Evolutionary conservation across 2,329 filamentous ascomycete species (phyloP).

Genomic region (Fusarium tjaetaba): DNA sequence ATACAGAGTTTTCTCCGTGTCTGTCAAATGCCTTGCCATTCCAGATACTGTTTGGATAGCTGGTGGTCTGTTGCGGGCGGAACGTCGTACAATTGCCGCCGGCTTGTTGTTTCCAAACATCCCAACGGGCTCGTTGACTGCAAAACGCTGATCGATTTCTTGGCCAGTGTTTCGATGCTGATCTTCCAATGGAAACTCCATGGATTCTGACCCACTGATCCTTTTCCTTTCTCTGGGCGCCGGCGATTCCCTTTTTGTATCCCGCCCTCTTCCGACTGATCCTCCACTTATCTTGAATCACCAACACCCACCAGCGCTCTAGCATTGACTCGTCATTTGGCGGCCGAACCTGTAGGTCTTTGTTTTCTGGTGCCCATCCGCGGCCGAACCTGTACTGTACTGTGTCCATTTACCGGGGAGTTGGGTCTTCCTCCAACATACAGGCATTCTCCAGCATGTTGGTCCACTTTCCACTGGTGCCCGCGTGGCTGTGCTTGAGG

Average conservation of each 20-base stretch:
- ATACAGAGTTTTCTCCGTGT: slow-evolving; percentile 33
- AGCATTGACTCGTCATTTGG: slow-evolving; percentile 28
- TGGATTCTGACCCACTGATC: slow-evolving; percentile 23
- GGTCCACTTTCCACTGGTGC: slow-evolving; percentile 98
- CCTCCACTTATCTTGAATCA: slow-evolving; percentile 29
- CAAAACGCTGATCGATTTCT: slow-evolving; percentile 17
- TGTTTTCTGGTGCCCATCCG: slow-evolving; percentile 6
- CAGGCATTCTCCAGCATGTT: slow-evolving; percentile 97
- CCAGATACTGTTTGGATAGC: slow-evolving; percentile 16
- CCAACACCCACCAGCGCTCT: slow-evolving; percentile 28
- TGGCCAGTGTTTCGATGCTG: slow-evolving; percentile 5
- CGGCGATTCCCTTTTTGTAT: slow-evolving; percentile 22
- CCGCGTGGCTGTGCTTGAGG: slow-evolving; percentile 95
- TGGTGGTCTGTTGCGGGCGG: slow-evolving; percentile 11
- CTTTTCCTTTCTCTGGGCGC: neutral
- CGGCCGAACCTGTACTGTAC: slow-evolving; percentile 5
- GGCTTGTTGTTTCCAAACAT: slow-evolving; percentile 20
- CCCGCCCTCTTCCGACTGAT: slow-evolving; percentile 33
- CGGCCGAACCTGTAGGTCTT: slow-evolving; percentile 18
- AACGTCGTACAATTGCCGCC: slow-evolving; percentile 15
- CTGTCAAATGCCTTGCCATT: slow-evolving; percentile 23
- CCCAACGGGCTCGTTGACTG: slow-evolving; percentile 1
- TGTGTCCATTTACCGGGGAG: slow-evolving; percentile 43
- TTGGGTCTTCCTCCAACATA: slow-evolving; percentile 84
- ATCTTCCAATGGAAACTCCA: slow-evolving; percentile 17